Conservation (phyloP, 2,329 filamentous ascomycete genomes). For the Epichloe sp. region DNA sequence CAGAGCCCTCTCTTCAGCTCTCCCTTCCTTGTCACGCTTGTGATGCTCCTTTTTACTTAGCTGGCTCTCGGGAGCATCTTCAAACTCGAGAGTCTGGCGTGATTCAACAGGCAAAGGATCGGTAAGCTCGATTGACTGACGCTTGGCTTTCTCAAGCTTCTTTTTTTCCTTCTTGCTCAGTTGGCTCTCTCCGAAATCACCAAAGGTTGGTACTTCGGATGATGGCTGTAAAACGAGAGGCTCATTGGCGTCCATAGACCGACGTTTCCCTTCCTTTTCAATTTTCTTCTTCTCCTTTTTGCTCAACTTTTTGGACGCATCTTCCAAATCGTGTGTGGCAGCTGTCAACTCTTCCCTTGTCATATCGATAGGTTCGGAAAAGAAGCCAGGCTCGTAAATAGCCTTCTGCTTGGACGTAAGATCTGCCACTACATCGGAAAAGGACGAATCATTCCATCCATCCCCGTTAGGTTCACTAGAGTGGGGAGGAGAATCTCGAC, state of each 20-base stretch:
- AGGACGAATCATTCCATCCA: slow-evolving; percentile 34
- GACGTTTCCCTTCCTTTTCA: slow-evolving; percentile 25
- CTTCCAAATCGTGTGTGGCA: slow-evolving; percentile 13
- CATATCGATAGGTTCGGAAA: slow-evolving; percentile 35
- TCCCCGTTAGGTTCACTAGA: slow-evolving; percentile 34
- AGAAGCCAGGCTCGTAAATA: slow-evolving; percentile 26
- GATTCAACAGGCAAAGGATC: slow-evolving; percentile 4
- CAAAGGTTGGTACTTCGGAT: slow-evolving; percentile 5
- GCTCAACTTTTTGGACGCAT: slow-evolving; percentile 22
- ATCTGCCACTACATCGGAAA: slow-evolving; percentile 34
- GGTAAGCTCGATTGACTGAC: slow-evolving; percentile 5
- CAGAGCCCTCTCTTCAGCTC: slow-evolving; percentile 12
- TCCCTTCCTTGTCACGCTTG: slow-evolving; percentile 28
- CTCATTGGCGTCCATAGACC: slow-evolving; percentile 16
- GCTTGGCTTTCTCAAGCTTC: slow-evolving; percentile 26
- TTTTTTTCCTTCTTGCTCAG: slow-evolving; percentile 36
- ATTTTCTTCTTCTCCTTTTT: slow-evolving; percentile 38
- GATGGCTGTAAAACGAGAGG: not conserved
- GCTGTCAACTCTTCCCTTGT: slow-evolving; percentile 18
- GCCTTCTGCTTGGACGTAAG: slow-evolving; percentile 11
- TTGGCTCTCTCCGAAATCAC: slow-evolving; percentile 14
- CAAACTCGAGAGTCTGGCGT: slow-evolving; percentile 7
- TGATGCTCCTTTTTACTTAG: slow-evolving; percentile 22
- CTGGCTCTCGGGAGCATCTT: slow-evolving; percentile 14
- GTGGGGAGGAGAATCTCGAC: slow-evolving; percentile 49